Percentiles rank a stretch among this genome's conserved stretches.
Evolutionary conservation across 345 rosid species (phyloP).

Genomic region (Physaria fendleri): DNA sequence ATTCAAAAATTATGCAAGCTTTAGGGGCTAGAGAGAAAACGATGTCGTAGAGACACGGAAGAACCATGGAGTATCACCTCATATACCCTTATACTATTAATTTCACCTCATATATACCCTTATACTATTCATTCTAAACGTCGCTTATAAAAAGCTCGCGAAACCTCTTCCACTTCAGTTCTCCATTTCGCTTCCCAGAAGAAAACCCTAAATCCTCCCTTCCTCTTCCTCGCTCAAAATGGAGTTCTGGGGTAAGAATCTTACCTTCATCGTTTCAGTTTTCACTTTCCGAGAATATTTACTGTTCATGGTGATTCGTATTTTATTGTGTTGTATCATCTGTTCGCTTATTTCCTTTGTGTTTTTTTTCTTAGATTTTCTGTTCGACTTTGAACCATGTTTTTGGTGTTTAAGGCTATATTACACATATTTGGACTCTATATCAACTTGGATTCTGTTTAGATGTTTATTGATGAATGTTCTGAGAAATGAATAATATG

Average conservation of each 20-base stretch:
- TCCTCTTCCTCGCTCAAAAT: conserved; percentile 17
- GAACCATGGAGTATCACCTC: too few species aligned
- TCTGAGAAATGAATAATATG: background rate
- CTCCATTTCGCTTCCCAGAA: too few species aligned
- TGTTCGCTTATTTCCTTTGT: background rate
- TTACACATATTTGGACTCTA: background rate
- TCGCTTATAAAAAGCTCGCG: too few species aligned
- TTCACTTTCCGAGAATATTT: background rate
- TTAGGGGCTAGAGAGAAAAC: background rate
- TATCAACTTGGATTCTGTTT: background rate
- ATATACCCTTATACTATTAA: too few species aligned
- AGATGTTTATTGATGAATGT: background rate
- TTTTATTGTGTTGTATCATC: background rate
- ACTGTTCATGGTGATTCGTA: background rate
- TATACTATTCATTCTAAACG: too few species aligned
- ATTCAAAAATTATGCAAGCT: background rate
- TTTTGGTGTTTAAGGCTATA: background rate
- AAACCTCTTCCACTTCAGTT: too few species aligned
- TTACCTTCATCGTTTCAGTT: background rate
- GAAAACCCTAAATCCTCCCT: too few species aligned
- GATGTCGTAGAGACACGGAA: conserved; percentile 1
- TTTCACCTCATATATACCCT: too few species aligned
- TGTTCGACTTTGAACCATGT: background rate
- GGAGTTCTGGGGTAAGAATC: conserved; percentile 62
- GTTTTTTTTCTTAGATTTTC: background rate